A percentile compares a stretch with the other conserved stretches of the same genome.
Conservation (phyloP, 2,329 filamentous ascomycete genomes). For the Tricladium varicosporioides region DNA sequence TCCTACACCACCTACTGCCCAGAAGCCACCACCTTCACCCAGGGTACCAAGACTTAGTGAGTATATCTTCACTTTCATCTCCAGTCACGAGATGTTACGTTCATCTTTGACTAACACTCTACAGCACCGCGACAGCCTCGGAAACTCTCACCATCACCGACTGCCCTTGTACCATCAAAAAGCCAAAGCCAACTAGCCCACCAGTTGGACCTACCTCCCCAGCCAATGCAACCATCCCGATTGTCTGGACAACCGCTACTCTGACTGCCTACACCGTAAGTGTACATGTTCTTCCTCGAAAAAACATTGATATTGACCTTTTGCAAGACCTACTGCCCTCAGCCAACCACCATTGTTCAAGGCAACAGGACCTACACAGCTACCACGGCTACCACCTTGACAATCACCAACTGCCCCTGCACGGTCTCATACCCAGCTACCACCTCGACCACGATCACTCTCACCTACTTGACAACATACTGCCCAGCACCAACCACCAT, state of each 20-base stretch:
- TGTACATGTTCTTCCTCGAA: not conserved
- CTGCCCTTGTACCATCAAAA: conserved; percentile 36
- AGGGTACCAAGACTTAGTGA: conserved; percentile 46
- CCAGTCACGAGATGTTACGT: conserved; percentile 34
- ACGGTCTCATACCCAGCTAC: conserved; percentile 11
- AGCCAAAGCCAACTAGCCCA: conserved; percentile 4
- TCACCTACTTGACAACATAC: conserved; percentile 15
- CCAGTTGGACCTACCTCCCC: conserved; percentile 1
- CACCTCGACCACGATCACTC: conserved; percentile 12
- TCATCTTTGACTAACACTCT: not conserved
- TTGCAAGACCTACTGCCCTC: conserved; percentile 20
- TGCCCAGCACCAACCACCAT: conserved; percentile 47
- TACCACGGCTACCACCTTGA: conserved; percentile 7
- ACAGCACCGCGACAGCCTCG: conserved; percentile 57
- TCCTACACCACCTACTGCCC: conserved; percentile 50
- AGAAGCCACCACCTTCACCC: conserved; percentile 42
- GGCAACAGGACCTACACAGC: conserved; percentile 20
- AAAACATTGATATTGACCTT: not conserved
- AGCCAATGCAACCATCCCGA: conserved; percentile 1
- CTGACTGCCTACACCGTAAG: conserved; percentile 4
- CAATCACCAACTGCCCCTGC: conserved; percentile 16
- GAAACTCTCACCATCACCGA: conserved; percentile 46
- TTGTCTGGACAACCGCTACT: conserved; percentile 3
- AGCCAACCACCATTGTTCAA: conserved; percentile 15
- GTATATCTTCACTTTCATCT: conserved; percentile 26